Base-by-base conservation (phyloP, 2,329 filamentous ascomycete species). In the Cladosporium velox region DNA sequence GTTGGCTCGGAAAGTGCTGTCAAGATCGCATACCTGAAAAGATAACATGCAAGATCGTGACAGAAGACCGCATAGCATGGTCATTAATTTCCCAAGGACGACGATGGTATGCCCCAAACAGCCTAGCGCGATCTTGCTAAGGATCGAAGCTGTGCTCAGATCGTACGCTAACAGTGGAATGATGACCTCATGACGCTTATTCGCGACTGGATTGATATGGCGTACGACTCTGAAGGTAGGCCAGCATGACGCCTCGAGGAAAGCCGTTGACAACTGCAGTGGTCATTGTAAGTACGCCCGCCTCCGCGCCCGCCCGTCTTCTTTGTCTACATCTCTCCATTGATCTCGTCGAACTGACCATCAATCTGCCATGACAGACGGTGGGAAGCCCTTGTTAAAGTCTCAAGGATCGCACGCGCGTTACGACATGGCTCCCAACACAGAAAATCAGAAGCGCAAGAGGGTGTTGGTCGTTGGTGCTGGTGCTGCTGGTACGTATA, bases 391-490 rank as follows among this genome's bases (percentile, higher is more conserved):
- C 52, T 65, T 73, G 41, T 67, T 74, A 28, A 55, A 71, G 57
- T 69, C 71, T 59, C 66, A 72, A 64, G 72, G 68, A 67, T 77
- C 76, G 44, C 73, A 76, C 67, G 72, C 74, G 12, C 75, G 76
- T 55, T 78, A 75, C 73, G 73, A 77, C 55, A 78, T 76, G 74
- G 71, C 70, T 24, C 72, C 72, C 61, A 73, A 72, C 12, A 72
- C 76, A 70, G 77, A 78, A 66, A 70, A 70, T n/a, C 75, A 77
- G 70, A 74, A 73, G 65, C 78, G 72, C 65, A 85, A 85, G 70
- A 84, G 82, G 68, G 79, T 90, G 24, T 81, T 86, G 12, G 81
- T 90, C 28, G 82, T 90, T 32, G 87, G 87, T 3, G 87, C 84
- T 34, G 88, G 87, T 30, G 87, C 87, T 44, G 85, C 87, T 54